phyloP scores from a whole-genome alignment of 2,329 filamentous ascomycete species.

The Fusarium pilosicola region DNA sequence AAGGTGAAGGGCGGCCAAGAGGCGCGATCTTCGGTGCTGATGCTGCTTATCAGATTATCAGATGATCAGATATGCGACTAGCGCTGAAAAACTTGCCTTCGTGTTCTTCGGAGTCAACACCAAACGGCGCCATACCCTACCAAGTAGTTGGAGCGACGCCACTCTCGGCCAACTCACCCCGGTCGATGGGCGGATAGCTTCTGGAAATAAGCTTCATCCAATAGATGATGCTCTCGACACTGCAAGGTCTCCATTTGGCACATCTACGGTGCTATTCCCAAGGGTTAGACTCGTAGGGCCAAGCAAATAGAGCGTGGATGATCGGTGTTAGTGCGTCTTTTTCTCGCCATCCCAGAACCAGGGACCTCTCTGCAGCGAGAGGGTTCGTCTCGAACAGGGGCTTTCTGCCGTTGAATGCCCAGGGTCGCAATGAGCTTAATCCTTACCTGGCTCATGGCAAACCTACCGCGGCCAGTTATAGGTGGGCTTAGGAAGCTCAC shows the following conservation, averaged over 20 bases:
- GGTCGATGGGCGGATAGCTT: neutral
- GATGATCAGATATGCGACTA: slow-evolving; percentile 18
- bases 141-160: slow-evolving; percentile 4
- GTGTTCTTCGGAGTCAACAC: neutral
- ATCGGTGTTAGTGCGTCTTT: slow-evolving; percentile 12
- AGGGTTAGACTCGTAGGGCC: neutral
- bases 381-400: neutral
- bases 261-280: slow-evolving; percentile 5
- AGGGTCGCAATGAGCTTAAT: slow-evolving; percentile 9
- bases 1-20: neutral
- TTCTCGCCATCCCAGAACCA: neutral
- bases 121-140: neutral
- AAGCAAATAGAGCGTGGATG: neutral
- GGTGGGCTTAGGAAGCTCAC: neutral
- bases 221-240: neutral
- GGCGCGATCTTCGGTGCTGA: neutral
- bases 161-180: slow-evolving; percentile 10
- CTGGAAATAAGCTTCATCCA: slow-evolving; percentile 11
- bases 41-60: slow-evolving; percentile 27
- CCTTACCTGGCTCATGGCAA: neutral
- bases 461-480: neutral
- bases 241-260: neutral
- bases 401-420: neutral
- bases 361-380: neutral
- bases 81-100: slow-evolving; percentile 5